Base-by-base conservation (phyloP, 2,329 filamentous ascomycete species). In the Apiospora pterosperma region DNA sequence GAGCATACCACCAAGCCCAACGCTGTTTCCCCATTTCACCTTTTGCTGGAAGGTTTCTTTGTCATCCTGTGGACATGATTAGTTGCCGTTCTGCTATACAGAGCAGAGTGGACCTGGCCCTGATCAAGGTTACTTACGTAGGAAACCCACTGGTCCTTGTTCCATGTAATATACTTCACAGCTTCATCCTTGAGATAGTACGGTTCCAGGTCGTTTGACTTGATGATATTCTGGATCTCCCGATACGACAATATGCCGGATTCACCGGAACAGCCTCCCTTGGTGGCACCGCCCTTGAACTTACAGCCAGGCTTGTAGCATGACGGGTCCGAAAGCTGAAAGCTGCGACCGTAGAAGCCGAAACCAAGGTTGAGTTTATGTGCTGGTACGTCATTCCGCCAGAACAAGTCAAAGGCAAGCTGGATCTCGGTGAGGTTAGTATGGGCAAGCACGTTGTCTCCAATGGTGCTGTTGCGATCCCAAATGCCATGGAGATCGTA, bases 341-440 rank as follows among this genome's bases (percentile, higher is more conserved):
- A 71, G 1, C 62, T 16, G 19, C 72, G 67, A 0, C 80, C 80
- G 64, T 84, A 83, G 64, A 80, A 82, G 1, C 74, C 78, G 7
- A 79, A 28, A 1, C 82, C 82, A 19, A 85, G 64, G 7, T 72
- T 73, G 6, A 85, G 69, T 62, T 82, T 79, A 0, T 64, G 41
- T 0, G 82, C 76, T 1, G 72, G 66, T 2, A 85, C 70, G 23
- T 77, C 69, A 39, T 75, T 77, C 5, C 79, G 73, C 80, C 82
- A 84, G 5, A 85, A 69, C 0, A 84, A 76, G 5, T 82, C 76
- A 0, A 82, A 60, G 0, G 73, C 73, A 0, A 67, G 38, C 7
- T 79, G 71, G n/a, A 83, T 82, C 67, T 83, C 80, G 5, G 80
- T 80, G 1, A 83, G 63, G 66, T 84, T 82, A 0, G 81, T 81